These are phyloP conservation scores for Acrodontium crateriforme DNA, from an alignment of 2,329 filamentous ascomycete species.

Conservation along the genomic window DNA sequence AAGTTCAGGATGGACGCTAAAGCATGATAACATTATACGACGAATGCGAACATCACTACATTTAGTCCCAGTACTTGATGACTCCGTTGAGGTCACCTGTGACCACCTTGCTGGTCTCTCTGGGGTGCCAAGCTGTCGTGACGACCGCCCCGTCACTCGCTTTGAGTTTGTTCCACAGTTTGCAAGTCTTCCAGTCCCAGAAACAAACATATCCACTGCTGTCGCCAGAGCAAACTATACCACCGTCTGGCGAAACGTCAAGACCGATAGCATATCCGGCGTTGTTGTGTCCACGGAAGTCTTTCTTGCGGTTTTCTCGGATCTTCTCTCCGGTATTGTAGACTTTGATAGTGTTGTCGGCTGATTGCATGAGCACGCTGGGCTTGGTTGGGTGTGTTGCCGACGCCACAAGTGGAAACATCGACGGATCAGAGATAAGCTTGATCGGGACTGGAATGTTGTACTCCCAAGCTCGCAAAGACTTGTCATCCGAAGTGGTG, in stretches of 20 bases:
- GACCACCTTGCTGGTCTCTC: conserved; percentile 87
- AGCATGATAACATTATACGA: no score
- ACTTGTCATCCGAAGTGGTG: conserved; percentile 95
- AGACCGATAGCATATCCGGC: conserved; percentile 88
- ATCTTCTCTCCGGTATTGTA: conserved; percentile 93
- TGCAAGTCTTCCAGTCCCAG: conserved; percentile 99
- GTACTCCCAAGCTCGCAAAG: conserved; percentile 93
- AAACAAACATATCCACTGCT: conserved; percentile 82
- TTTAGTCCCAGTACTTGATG: conserved; percentile 83
- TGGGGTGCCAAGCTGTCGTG: conserved; percentile 91
- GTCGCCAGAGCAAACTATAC: conserved; percentile 80
- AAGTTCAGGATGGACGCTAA: conserved; percentile 40
- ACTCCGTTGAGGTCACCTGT: conserved; percentile 81
- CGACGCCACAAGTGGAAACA: conserved; percentile 88
- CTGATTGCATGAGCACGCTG: conserved; percentile 84
- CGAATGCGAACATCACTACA: no score
- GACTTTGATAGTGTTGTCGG: conserved; percentile 93
- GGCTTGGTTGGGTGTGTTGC: conserved; percentile 78
- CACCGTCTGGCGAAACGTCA: conserved; percentile 76
- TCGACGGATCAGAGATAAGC: conserved; percentile 92
- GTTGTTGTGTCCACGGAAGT: conserved; percentile 89
- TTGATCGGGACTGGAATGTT: conserved; percentile 97
- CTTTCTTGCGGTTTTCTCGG: conserved; percentile 93
- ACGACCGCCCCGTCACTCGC: conserved; percentile 74
- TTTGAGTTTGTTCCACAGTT: conserved; percentile 94